A percentile compares a stretch with the other conserved stretches of the same genome.
These are phyloP conservation scores for Closterium sp. DNA, from an alignment of 139 green algal species.

Conservation along the genomic window DNA sequence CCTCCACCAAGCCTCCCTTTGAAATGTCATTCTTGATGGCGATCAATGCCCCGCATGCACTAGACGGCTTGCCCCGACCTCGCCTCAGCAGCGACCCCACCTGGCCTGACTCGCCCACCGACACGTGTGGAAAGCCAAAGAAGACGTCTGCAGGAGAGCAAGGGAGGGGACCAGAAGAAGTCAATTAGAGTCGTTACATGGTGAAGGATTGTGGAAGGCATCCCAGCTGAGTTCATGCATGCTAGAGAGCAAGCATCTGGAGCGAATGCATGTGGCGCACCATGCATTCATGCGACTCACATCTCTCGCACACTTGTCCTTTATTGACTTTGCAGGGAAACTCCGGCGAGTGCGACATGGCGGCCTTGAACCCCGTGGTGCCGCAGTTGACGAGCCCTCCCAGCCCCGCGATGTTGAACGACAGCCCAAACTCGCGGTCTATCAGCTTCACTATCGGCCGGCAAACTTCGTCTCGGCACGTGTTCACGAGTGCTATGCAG, in stretches of 20 bases:
- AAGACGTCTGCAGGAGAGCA: neutral
- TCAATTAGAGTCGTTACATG: no score
- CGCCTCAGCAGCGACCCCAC: conserved; percentile 17
- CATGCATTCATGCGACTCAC: neutral
- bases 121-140: conserved; percentile 23
- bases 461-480: conserved; percentile 63
- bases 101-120: conserved; percentile 17
- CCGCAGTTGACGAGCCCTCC: conserved; percentile 77
- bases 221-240: neutral
- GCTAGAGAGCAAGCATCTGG: neutral
- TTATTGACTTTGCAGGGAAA: neutral
- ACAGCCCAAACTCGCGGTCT: conserved; percentile 62
- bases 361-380: conserved; percentile 67
- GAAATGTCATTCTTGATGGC: conserved; percentile 13
- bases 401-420: conserved; percentile 79
- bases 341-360: conserved; percentile 61
- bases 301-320: neutral
- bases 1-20: neutral
- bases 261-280: neutral
- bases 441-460: conserved; percentile 60
- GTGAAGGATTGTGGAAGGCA: no score
- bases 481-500: conserved; percentile 14
- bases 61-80: conserved; percentile 15
- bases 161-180: neutral
- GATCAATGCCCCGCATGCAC: conserved; percentile 9